Evolutionary conservation across 2,329 filamentous ascomycete genomes (phyloP), one percentile per base, ranked within the genome.

Genomic region (Penicillium italicum): DNA sequence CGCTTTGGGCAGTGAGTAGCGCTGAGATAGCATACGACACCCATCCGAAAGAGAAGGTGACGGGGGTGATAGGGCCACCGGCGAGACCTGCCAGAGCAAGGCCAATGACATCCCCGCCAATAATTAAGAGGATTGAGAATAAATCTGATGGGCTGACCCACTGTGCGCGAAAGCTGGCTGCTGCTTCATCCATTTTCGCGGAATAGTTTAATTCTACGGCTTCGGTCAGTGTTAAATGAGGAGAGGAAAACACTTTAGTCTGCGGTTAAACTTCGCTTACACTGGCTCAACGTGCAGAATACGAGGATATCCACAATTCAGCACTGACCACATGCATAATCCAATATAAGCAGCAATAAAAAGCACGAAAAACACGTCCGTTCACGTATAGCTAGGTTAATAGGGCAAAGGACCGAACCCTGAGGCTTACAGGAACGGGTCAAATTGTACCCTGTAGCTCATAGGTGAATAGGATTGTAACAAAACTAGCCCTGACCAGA

Each of bases 21-120:
- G 68, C 62, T 0, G 58, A 59, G n/a, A 71, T 58, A 4, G 69
- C 65, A 43, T 75, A 76, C 1, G 72, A 66, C 0, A 75, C 73
- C 72, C 74, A 76, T 55, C 72, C 72, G 52, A 76, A 76, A 4
- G 72, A 74, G 51, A 76, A 76, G 7, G 68, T 65, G 0, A 74
- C 67, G 0, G 73, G 74, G 0, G 66, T 69, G 16, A 72, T 10
- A 12, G 22, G 16, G 1, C 52, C 38, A 1, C 72, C 71, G 2
- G 66, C 52, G 1, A 69, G 54, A 44, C 74, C 72, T 0, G 73
- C 72, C 6, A 75, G 50, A 1, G 74, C 72, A n/a, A 58, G 59
- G 20, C 62, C 57, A 20, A 76, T 63, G 3, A 76, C 58, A 56
- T 76, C 72, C 8, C 68, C 66, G 34, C 72, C 73, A 30, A 76